Base-by-base conservation (phyloP, 2,329 filamentous ascomycete species). In the Fusarium oligoseptatum region DNA sequence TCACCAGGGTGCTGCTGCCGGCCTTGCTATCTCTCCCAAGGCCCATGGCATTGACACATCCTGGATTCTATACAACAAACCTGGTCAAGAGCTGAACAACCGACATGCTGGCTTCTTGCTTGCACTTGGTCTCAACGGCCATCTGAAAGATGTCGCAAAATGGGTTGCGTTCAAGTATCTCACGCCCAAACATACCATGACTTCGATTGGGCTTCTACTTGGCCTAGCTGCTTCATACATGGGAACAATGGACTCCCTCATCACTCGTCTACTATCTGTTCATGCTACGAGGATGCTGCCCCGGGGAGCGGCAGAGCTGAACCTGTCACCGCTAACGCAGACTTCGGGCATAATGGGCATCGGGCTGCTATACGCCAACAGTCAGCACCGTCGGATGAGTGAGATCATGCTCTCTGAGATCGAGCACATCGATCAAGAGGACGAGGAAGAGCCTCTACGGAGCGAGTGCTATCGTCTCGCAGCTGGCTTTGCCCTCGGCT, bases 151-250 rank as follows among this genome's bases (percentile, higher is more conserved):
- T 9, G 90, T 99, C 32, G 97, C 97, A 3, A 98, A 98, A 85
- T 99, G 97, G 96, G 93, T 99, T 50, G 96, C 95, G 10, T 99
- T 98, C 88, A 98, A 98, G 80, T 99, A 99, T 77, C 87, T 99
- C n/a, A 99, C 97, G 0, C 96, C 97, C 2, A 99, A 99, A 80
- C 97, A 99, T 82, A 97, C 95, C 29, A 99, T 99, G 97, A 98
- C 97, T 27, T 98, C 97, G 1, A 96, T 99, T 64, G 97, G 97
- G 11, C 87, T 99, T n/a, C 88, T 99, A 4, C 87, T 99, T 1
- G 97, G 97, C 1, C 87, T 99, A 20, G 95, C 97, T 10, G 97
- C 94, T 29, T 98, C 97, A 1, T 97, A 98, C 80, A 88, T 98
- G 76, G 97, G 97, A 1, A 98, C 95, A 3, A 98, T 98, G 96